Conservation (phyloP, 225 moss, liverwort and hornwort genomes). For the Physcomitrium patens region DNA sequence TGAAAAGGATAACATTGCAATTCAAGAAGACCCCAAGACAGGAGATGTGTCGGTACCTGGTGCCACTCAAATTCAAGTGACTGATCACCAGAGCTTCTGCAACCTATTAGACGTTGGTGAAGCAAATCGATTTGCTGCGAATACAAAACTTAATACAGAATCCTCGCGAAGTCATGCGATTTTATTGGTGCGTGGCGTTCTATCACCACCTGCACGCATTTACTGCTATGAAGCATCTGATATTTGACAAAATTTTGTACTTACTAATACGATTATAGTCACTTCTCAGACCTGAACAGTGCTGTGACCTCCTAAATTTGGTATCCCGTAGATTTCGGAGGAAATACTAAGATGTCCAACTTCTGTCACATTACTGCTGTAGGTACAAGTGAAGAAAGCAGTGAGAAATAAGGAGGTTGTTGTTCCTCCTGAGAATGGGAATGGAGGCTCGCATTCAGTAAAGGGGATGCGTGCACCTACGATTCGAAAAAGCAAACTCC, state of each 20-base stretch:
- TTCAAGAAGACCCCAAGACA: constrained; percentile 92
- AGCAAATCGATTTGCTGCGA: constrained; percentile 94
- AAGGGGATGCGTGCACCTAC: constrained; percentile 61
- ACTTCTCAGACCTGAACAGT: background rate
- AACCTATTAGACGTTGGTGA: constrained; percentile 36
- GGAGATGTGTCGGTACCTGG: constrained; percentile 94
- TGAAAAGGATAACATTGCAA: constrained; percentile 94
- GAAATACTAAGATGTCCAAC: constrained; percentile 7
- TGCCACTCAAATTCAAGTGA: constrained; percentile 81
- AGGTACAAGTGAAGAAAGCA: constrained; percentile 71
- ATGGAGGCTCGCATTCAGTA: constrained; percentile 29
- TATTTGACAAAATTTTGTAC: background rate
- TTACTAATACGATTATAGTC: background rate
- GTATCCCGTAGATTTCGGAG: background rate
- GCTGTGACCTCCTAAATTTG: background rate
- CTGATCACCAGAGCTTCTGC: constrained; percentile 36
- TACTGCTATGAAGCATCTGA: background rate
- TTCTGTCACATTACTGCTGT: constrained; percentile 3
- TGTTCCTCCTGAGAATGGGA: constrained; percentile 42
- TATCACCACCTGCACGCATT: background rate
- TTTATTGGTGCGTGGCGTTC: constrained; percentile 60
- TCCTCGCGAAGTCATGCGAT: constrained; percentile 97
- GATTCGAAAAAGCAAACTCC: constrained; percentile 64
- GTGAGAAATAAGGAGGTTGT: constrained; percentile 39
- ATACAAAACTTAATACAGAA: constrained; percentile 95